Evolutionary conservation across 768 basidiomycete genomes (phyloP).

Genomic region (Phaeotremella skinneri): DNA sequence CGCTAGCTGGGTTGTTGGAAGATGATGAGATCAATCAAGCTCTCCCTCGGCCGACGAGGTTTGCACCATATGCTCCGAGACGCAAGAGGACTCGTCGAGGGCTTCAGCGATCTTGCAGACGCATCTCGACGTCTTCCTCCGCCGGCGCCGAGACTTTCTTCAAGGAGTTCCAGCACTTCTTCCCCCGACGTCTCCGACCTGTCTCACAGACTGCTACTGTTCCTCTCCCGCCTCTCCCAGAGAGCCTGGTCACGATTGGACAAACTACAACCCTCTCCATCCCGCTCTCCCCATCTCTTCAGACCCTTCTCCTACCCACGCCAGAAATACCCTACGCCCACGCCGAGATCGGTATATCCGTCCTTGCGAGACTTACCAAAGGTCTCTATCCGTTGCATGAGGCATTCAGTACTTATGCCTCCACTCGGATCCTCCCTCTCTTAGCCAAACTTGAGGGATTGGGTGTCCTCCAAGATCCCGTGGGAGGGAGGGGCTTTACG

Average conservation of each 20-base stretch:
- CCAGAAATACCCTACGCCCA: constrained; percentile 21
- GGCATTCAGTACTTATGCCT: constrained; percentile 29
- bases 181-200: constrained; percentile 14
- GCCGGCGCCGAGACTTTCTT: constrained; percentile 19
- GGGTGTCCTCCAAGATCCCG: constrained; percentile 26
- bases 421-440: constrained; percentile 27
- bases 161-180: constrained; percentile 20
- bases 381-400: constrained; percentile 30
- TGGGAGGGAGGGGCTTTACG: not conserved
- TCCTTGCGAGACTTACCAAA: constrained; percentile 24
- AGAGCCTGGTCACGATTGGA: constrained; percentile 31
- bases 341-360: constrained; percentile 30
- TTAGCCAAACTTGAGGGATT: constrained; percentile 31
- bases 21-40: constrained; percentile 15
- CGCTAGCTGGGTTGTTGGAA: constrained; percentile 24
- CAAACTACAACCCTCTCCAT: constrained; percentile 30
- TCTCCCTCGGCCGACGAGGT: constrained; percentile 24
- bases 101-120: not conserved
- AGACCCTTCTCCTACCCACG: constrained; percentile 26
- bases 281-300: constrained; percentile 26
- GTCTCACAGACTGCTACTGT: constrained; percentile 1
- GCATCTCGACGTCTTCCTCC: not conserved
- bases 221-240: constrained; percentile 23
- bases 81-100: not conserved
- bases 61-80: constrained; percentile 24